A percentile compares a stretch with the other conserved stretches of the same genome.
These are phyloP conservation scores for Biscogniauxia sp. DNA, from an alignment of 2,329 filamentous ascomycete genomes.

Conservation along the genomic window DNA sequence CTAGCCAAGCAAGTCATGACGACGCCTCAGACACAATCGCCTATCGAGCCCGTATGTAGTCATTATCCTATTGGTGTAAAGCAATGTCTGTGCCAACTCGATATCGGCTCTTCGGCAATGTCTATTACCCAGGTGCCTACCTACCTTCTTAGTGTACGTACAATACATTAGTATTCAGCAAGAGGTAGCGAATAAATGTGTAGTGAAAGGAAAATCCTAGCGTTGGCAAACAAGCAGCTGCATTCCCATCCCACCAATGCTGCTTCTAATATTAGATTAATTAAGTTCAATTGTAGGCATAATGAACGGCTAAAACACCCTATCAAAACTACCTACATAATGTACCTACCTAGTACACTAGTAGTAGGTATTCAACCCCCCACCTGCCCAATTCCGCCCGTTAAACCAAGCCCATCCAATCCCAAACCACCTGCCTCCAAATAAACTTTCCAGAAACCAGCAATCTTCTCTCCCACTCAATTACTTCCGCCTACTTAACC, in stretches of 20 bases:
- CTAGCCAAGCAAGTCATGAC: background rate
- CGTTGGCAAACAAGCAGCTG: background rate
- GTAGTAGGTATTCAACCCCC: too few species aligned
- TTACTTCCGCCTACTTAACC: too few species aligned
- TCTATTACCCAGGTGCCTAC: background rate
- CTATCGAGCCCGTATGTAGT: background rate
- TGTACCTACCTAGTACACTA: too few species aligned
- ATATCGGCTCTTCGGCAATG: background rate
- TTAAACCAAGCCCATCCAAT: background rate
- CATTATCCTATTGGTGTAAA: background rate
- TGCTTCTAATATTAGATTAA: background rate
- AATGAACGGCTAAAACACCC: background rate
- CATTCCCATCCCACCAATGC: background rate
- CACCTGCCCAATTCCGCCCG: background rate
- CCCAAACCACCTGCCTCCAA: background rate
- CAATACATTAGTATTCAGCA: too few species aligned
- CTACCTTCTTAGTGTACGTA: too few species aligned
- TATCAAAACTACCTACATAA: background rate
- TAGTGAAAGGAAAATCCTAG: too few species aligned
- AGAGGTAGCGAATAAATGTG: too few species aligned
- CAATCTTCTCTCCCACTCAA: too few species aligned
- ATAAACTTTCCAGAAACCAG: background rate
- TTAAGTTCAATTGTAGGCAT: too few species aligned
- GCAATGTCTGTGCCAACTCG: background rate
- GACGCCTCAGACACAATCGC: background rate